phyloP scores from a whole-genome alignment of 257 asterid genomes.

The Solanum rostratum region DNA sequence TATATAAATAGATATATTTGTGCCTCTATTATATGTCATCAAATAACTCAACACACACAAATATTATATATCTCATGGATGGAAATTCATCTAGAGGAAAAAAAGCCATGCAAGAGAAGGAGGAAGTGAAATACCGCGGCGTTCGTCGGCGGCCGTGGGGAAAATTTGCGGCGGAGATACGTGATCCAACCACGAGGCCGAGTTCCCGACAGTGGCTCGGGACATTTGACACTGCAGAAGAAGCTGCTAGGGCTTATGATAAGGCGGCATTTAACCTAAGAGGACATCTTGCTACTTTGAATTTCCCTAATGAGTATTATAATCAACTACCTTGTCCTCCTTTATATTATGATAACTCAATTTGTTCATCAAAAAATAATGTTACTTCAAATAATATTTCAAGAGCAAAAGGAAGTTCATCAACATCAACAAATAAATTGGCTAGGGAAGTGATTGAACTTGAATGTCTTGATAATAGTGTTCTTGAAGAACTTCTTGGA shows the following conservation, averaged over 20 bases:
- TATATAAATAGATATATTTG: neutral
- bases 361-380: neutral
- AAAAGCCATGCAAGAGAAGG: constrained; percentile 37
- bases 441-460: constrained; percentile 37
- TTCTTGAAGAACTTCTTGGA: constrained; percentile 51
- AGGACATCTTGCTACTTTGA: constrained; percentile 46
- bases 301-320: constrained; percentile 48
- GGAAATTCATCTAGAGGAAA: constrained; percentile 25
- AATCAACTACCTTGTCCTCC: constrained; percentile 42
- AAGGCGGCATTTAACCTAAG: constrained; percentile 30
- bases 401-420: neutral
- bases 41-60: neutral
- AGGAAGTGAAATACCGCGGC: constrained; percentile 40
- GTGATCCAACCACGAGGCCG: constrained; percentile 39
- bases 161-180: constrained; percentile 66
- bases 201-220: constrained; percentile 59
- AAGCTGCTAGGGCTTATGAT: constrained; percentile 54
- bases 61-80: constrained; percentile 18
- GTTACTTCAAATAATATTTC: neutral
- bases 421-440: constrained; percentile 4
- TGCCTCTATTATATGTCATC: neutral
- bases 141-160: constrained; percentile 60
- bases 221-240: constrained; percentile 57
- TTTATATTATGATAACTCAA: neutral
- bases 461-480: constrained; percentile 33